Evolutionary conservation across 345 rosid species (phyloP), one percentile per base, ranked within the genome.

Genomic region (Linum trigynum): DNA sequence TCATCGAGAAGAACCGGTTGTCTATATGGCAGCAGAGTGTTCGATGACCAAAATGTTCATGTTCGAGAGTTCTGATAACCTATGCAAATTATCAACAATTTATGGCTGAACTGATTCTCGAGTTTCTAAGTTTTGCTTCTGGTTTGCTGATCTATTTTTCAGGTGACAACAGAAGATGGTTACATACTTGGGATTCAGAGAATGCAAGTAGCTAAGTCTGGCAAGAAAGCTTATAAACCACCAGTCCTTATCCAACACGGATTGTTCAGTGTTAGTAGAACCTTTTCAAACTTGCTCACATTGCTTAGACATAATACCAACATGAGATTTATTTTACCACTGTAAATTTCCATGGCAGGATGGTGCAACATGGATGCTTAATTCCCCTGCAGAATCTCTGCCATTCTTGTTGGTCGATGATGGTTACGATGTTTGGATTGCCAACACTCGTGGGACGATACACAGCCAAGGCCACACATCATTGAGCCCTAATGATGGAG

Each of bases 221-320:
- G 81, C 2, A 61, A 55, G 57, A 8, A n/a, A 3, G 75, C 77
- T 14, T 48, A 67, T 67, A 80, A 77, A 64, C 78, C 83, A 17
- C 84, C 87, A 2, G 82, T 83, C 69, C 70, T 83, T n/a, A 62
- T 83, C 5, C 87, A 83, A 16, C 87, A 83, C 64, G 83, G 84
- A 42, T 42, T 83, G 32, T 39, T 80, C 62, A 55, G 66, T 77
- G 82, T 79, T 57, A 65, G 80, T 65, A 53, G 3, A 14, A 35
- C 11, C 14, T 16, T 57, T 8, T 1, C n/a, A 6, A 11, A 17
- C 35, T 57, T 8, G 9, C n/a, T 23, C 37, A 1, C 3, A 15
- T 16, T 8, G 3, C 2, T 17, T 16, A 36, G 7, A 57, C 9
- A 17, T 15, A 57, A 57, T 2, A 17, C n/a, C 38, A 9, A 57